phyloP scores from a whole-genome alignment of 129 eudicot genomes.

The Lactuca sativa region DNA sequence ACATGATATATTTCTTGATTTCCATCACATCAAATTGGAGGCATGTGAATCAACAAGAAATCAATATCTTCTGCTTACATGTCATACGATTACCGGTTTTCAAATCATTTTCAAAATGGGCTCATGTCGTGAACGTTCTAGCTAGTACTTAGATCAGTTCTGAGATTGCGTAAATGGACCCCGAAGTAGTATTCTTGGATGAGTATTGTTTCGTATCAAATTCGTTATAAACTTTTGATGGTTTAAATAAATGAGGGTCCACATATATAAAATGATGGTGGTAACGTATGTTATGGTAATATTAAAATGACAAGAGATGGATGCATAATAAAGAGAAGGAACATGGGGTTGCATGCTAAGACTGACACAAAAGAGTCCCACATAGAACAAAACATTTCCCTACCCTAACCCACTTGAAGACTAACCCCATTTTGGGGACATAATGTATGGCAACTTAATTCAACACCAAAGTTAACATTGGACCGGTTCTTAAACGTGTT shows the following conservation, averaged over 20 bases:
- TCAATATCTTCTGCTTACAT: not conserved
- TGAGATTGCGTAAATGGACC: not conserved
- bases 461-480: not conserved
- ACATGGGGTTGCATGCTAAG: slow-evolving; percentile 20
- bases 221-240: not conserved
- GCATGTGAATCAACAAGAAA: not conserved
- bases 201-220: not conserved
- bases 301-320: slow-evolving; percentile 11
- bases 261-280: not conserved
- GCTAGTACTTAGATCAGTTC: not conserved
- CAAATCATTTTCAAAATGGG: slow-evolving; percentile 1
- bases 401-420: slow-evolving; percentile 19
- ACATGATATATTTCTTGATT: not conserved
- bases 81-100: slow-evolving; percentile 5
- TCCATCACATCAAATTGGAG: not conserved
- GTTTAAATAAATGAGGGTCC: slow-evolving; percentile 5
- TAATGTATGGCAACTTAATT: slow-evolving; percentile 7
- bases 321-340: slow-evolving; percentile 10
- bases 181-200: not conserved
- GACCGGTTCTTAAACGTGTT: not conserved
- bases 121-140: not conserved
- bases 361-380: slow-evolving; percentile 16
- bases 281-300: slow-evolving; percentile 4
- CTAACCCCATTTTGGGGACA: slow-evolving; percentile 21
- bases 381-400: slow-evolving; percentile 17